These are phyloP conservation scores for Suillus paluster DNA, from an alignment of 768 basidiomycete species.

Conservation along the genomic window DNA sequence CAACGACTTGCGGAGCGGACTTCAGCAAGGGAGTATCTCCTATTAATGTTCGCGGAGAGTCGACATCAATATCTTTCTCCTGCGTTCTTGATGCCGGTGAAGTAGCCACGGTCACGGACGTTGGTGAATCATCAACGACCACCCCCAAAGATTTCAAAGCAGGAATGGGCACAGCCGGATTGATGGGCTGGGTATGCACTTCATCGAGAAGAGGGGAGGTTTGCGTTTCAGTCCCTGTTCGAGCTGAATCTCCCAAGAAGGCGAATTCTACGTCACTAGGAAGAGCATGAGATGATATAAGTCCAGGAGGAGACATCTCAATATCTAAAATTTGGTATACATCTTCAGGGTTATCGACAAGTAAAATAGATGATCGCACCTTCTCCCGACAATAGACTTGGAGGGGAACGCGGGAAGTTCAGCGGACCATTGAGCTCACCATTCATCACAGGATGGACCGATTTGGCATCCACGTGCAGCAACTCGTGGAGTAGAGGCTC, in stretches of 20 bases:
- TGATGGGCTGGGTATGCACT: constrained; percentile 1
- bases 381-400: not conserved
- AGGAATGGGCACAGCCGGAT: not conserved
- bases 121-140: constrained; percentile 3
- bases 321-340: constrained; percentile 2
- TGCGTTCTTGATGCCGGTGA: constrained; percentile 17
- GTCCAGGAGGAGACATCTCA: constrained; percentile 9
- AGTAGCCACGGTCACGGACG: constrained; percentile 18
- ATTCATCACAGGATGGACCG: constrained; percentile 16
- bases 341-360: constrained; percentile 5
- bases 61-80: constrained; percentile 20
- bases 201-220: not conserved
- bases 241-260: not conserved
- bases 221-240: not conserved
- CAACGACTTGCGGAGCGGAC: constrained; percentile 11
- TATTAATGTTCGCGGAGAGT: constrained; percentile 6
- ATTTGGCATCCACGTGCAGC: constrained; percentile 23
- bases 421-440: constrained; percentile 17
- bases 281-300: constrained; percentile 3
- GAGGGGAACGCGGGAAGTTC: not conserved
- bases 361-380: not conserved
- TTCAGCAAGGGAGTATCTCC: constrained; percentile 11
- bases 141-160: not conserved
- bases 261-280: constrained; percentile 1
- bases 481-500: constrained; percentile 28